A percentile compares a stretch with the other conserved stretches of the same genome.
These are phyloP conservation scores for Lactifluus subvellereus DNA, from an alignment of 768 basidiomycete genomes.

Conservation along the genomic window DNA sequence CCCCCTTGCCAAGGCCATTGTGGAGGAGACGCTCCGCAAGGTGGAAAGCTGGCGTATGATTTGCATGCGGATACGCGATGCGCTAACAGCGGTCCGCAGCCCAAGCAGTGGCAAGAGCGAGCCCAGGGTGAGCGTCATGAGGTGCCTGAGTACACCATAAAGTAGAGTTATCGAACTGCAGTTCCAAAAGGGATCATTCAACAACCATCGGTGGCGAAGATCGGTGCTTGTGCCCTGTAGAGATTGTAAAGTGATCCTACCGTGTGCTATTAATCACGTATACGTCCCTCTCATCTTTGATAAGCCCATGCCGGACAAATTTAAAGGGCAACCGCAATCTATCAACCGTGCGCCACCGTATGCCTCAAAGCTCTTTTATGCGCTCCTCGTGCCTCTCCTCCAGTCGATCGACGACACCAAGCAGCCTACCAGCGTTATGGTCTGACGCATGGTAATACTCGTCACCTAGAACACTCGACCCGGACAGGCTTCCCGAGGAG, in stretches of 20 bases:
- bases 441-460: slow-evolving; percentile 48
- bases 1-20: slow-evolving; percentile 75
- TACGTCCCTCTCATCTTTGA: slow-evolving; percentile 64
- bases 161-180: slow-evolving; percentile 85
- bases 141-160: slow-evolving; percentile 98
- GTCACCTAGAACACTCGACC: slow-evolving; percentile 45
- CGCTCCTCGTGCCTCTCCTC: slow-evolving; percentile 57
- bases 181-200: slow-evolving; percentile 40
- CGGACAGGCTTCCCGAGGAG: slow-evolving; percentile 42
- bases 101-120: slow-evolving; percentile 43
- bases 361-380: slow-evolving; percentile 65
- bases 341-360: slow-evolving; percentile 71
- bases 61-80: slow-evolving; percentile 90
- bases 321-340: slow-evolving; percentile 81
- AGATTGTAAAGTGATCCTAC: slow-evolving; percentile 53
- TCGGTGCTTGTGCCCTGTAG: slow-evolving; percentile 33
- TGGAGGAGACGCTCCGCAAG: slow-evolving; percentile 75
- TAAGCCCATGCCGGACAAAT: slow-evolving; percentile 83
- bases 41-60: slow-evolving; percentile 76
- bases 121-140: slow-evolving; percentile 70
- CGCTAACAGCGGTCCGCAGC: slow-evolving; percentile 79
- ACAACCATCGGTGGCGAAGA: slow-evolving; percentile 23
- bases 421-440: slow-evolving; percentile 33
- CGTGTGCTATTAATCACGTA: slow-evolving; percentile 51
- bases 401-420: slow-evolving; percentile 49